A percentile compares a stretch with the other conserved stretches of the same genome.
Conservation (phyloP, 139 green algal species). For the Auxenochlorella pyrenoidosa region DNA sequence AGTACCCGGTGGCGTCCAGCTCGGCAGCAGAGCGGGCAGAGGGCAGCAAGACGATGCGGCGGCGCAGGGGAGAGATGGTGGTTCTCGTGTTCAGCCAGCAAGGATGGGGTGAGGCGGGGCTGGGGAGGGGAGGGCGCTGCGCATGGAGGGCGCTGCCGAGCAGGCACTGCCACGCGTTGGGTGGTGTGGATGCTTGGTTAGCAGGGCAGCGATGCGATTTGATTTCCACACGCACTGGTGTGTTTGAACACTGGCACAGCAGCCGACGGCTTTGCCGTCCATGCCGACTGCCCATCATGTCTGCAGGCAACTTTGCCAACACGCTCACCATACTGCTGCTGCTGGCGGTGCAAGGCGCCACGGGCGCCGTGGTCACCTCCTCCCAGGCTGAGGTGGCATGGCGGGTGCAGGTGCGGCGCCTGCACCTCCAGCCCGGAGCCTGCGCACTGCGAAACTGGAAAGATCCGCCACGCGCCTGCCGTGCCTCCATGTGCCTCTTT, state of each 20-base stretch:
- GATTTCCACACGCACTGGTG: no score
- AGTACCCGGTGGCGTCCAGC: constrained; percentile 84
- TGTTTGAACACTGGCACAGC: no score
- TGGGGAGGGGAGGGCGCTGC: no score
- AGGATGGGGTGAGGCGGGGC: constrained; percentile 3
- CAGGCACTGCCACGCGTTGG: no score
- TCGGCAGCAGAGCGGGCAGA: constrained; percentile 81
- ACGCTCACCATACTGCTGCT: constrained; percentile 36
- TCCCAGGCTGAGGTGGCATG: background rate
- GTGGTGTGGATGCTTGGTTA: no score
- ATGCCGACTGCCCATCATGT: background rate
- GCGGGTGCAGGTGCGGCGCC: background rate
- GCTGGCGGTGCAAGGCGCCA: constrained; percentile 22
- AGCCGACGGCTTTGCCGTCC: no score
- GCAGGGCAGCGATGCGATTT: no score
- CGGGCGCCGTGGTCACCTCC: background rate
- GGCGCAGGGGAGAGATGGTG: constrained; percentile 45
- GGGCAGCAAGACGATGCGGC: constrained; percentile 49
- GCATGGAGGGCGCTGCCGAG: no score
- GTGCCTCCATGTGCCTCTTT: no score
- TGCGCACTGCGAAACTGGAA: no score
- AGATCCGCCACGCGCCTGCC: no score
- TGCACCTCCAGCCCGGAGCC: background rate
- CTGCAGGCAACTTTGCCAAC: constrained; percentile 38
- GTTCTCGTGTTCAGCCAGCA: constrained; percentile 37